Base-by-base conservation (phyloP, 2,329 filamentous ascomycete genomes). In the Colletotrichum horii region DNA sequence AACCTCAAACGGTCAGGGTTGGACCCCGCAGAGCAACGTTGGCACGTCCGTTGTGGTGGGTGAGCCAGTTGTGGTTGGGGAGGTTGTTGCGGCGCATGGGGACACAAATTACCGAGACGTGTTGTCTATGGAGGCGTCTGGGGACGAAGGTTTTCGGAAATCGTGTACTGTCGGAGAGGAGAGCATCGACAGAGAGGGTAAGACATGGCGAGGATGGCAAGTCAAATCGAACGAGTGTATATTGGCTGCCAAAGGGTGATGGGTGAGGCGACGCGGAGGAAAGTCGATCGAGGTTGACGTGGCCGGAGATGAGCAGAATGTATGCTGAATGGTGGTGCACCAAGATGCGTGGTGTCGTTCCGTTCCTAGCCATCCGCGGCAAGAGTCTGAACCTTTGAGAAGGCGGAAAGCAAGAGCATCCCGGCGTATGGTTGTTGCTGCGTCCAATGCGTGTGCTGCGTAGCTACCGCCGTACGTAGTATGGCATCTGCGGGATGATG, bases 21-120 rank as follows among this genome's bases (percentile, higher is more conserved):
- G 60, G 32, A 67, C 72, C 72, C 72, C 72, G 38, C 73, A 72
- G 69, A 64, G 52, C 73, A 72, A 62, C 69, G 69, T 56, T 75
- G 69, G 68, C 62, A 75, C 62, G 62, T 72, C 73, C 69, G 22
- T 26, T 28, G 26, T 56, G 26, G 32, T 67, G 73, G 69, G 38
- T 55, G 67, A 19, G n/a, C 67, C 52, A 52, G 52, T 38, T 14
- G 67, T 24, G 28, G 15, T 52, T 22, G 61, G 36, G 58, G 58
- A 58, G 15, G 22, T 14, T n/a, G 70, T 75, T 24, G 30, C 32
- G 43, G 43, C 64, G 64, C 64, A 73, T 65, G 43, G 70, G 58
- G 73, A 60, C 34, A 15, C 28, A 60, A 64, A 68, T 68, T 56
- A 32, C 58, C 32, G 64, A 43, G 28, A 68, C 28, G 62, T 64